Evolutionary conservation across 768 basidiomycete genomes (phyloP).

Genomic region (Punctularia strigosozonata): DNA sequence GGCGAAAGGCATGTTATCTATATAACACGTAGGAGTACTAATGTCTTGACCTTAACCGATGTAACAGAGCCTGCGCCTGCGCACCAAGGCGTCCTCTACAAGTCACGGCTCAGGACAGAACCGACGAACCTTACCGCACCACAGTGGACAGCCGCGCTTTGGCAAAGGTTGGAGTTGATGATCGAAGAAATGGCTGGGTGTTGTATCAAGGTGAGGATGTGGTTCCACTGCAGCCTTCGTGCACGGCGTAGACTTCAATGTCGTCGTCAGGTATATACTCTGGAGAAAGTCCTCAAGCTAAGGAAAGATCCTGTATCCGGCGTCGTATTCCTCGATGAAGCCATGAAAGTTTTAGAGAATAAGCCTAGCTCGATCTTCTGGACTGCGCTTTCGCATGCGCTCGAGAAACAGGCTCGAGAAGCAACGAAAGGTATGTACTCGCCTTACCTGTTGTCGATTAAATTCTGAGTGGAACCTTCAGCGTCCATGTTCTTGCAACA

Average conservation of each 20-base stretch:
- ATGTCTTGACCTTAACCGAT: neutral
- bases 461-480: conserved; percentile 16
- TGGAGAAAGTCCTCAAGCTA: conserved; percentile 86
- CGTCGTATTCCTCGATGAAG: conserved; percentile 79
- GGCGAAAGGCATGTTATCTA: conserved; percentile 48
- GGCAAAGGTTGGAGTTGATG: conserved; percentile 70
- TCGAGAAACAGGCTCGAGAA: conserved; percentile 79
- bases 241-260: too few species aligned
- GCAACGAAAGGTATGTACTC: conserved; percentile 55
- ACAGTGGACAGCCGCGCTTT: conserved; percentile 75
- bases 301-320: conserved; percentile 79
- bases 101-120: conserved; percentile 79
- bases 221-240: neutral
- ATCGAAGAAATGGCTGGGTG: conserved; percentile 84
- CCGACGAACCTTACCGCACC: conserved; percentile 82
- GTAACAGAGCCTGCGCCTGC: conserved; percentile 12
- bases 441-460: neutral
- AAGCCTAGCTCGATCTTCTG: conserved; percentile 90
- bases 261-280: conserved; percentile 68
- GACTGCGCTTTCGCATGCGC: conserved; percentile 64
- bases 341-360: conserved; percentile 87
- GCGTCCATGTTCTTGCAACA: conserved; percentile 88
- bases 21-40: neutral
- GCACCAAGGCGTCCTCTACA: conserved; percentile 45
- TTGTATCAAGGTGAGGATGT: conserved; percentile 65